Evolutionary conservation across 176 grass and related monocot genomes (phyloP).

Genomic region (Rhynchospora tenuis): DNA sequence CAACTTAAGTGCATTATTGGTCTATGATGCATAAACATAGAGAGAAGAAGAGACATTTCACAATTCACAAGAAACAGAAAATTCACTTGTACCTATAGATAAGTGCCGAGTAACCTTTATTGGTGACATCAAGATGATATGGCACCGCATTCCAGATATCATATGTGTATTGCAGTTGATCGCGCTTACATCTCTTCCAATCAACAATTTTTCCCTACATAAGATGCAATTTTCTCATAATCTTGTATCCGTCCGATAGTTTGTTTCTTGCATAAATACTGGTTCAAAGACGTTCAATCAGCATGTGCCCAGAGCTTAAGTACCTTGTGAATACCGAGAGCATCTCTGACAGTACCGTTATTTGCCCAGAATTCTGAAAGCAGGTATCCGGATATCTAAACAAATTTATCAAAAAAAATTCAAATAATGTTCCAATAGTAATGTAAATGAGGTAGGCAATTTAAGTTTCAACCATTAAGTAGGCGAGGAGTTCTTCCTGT

Average conservation of each 20-base stretch:
- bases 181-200: slow-evolving; percentile 36
- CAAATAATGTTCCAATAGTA: not conserved
- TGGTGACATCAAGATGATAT: slow-evolving; percentile 37
- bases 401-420: not conserved
- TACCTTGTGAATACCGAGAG: slow-evolving; percentile 45
- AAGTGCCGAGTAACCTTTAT: slow-evolving; percentile 40
- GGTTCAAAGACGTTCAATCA: not conserved
- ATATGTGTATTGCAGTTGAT: not conserved
- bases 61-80: not conserved
- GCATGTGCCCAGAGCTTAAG: not conserved
- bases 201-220: slow-evolving; percentile 23
- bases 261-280: not conserved
- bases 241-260: not conserved
- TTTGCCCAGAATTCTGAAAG: slow-evolving; percentile 54
- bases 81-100: slow-evolving; percentile 39
- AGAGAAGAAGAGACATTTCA: not conserved
- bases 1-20: not conserved
- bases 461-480: not conserved
- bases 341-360: slow-evolving; percentile 31
- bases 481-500: not conserved
- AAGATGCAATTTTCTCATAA: not conserved
- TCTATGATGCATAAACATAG: not conserved
- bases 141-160: slow-evolving; percentile 30
- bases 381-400: slow-evolving; percentile 33
- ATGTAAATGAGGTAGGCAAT: not conserved